Conservation (phyloP, 495 filamentous ascomycete species). For the Staphylotrichum tortipilum region DNA sequence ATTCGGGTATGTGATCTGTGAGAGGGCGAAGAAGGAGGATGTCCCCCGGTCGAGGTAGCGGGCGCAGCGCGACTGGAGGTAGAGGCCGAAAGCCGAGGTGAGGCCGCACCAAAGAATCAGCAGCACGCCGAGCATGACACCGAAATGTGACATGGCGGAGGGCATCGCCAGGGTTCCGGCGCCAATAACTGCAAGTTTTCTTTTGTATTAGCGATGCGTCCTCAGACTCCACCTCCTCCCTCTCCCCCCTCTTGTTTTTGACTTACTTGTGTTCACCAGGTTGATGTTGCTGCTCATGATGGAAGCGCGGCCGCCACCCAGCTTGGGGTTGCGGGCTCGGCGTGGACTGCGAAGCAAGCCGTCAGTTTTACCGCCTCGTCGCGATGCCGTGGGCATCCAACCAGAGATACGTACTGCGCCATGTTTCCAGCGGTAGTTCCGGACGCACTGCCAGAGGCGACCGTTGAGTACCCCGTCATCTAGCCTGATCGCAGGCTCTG, state of each 20-base stretch:
- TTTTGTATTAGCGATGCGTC: too few species aligned
- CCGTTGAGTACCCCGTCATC: constrained; percentile 40
- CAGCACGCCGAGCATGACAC: constrained; percentile 67
- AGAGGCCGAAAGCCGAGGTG: constrained; percentile 85
- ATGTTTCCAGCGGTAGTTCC: constrained; percentile 28
- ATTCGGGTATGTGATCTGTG: constrained; percentile 93
- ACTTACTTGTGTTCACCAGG: constrained; percentile 83
- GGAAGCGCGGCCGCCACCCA: constrained; percentile 61
- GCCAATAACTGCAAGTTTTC: constrained; percentile 83
- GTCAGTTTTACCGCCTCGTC: too few species aligned
- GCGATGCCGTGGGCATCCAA: too few species aligned
- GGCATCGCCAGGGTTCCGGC: constrained; percentile 95
- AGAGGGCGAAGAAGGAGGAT: constrained; percentile 81
- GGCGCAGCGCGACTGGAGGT: constrained; percentile 86
- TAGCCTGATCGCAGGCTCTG: not conserved
- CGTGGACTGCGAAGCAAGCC: constrained; percentile 18
- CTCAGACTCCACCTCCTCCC: too few species aligned
- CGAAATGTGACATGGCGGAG: constrained; percentile 84
- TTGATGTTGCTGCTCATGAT: constrained; percentile 93
- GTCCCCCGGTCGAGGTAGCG: constrained; percentile 80
- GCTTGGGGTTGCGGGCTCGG: constrained; percentile 31
- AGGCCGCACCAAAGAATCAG: constrained; percentile 86
- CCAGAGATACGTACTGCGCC: constrained; percentile 25
- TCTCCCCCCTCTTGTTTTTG: not conserved
- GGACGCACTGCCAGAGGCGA: constrained; percentile 27